Conservation (phyloP, 1,284 basidiomycete species). For the Ceratobasidium sp. region DNA sequence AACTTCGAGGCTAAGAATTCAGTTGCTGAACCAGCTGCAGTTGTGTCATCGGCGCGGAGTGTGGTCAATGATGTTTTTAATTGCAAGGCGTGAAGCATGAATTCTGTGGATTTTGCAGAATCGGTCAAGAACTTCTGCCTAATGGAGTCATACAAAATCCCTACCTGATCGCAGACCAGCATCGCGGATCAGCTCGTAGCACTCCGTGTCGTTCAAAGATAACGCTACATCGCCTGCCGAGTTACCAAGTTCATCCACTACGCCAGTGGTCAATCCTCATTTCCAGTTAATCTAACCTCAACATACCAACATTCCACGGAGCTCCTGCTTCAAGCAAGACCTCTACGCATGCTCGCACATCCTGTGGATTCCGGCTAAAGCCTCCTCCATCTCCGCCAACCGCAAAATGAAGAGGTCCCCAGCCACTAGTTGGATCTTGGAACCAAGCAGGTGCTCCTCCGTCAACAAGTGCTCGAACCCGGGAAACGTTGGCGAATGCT, state of each 20-base stretch:
- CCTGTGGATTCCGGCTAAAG: conserved; percentile 54
- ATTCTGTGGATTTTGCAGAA: background rate
- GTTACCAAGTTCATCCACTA: conserved; percentile 82
- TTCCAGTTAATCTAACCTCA: conserved; percentile 51
- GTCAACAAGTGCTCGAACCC: conserved; percentile 9
- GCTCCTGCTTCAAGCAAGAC: conserved; percentile 85
- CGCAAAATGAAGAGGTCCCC: conserved; percentile 90
- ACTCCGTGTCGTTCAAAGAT: conserved; percentile 81
- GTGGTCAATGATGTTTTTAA: conserved; percentile 65
- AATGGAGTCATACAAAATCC: conserved; percentile 41
- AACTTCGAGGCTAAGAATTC: conserved; percentile 82
- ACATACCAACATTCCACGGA: conserved; percentile 87
- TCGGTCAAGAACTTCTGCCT: background rate
- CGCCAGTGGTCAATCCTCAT: background rate
- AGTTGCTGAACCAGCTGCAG: conserved; percentile 80
- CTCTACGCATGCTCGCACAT: conserved; percentile 59
- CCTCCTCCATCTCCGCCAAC: conserved; percentile 75
- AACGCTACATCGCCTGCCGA: conserved; percentile 91
- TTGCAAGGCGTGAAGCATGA: conserved; percentile 57
- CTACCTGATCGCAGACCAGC: conserved; percentile 88
- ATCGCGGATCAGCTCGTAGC: conserved; percentile 84
- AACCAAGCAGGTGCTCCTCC: conserved; percentile 87
- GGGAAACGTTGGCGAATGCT: conserved; percentile 34
- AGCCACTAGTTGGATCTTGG: conserved; percentile 85
- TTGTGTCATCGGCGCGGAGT: conserved; percentile 70